These are phyloP conservation scores for Suillus tomentosus DNA, from an alignment of 768 basidiomycete genomes.

Conservation along the genomic window DNA sequence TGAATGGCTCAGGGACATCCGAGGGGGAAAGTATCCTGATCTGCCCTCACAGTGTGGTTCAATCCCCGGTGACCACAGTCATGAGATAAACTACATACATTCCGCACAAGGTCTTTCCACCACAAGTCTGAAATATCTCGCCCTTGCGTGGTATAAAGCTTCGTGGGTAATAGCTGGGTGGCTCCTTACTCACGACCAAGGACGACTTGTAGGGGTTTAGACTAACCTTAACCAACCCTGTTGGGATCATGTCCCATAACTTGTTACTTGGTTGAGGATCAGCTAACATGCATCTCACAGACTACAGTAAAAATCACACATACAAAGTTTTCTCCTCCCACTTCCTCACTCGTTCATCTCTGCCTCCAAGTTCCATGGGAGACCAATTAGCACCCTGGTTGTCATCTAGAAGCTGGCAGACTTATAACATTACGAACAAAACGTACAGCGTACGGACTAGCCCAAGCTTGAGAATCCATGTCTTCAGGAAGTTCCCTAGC, in stretches of 20 bases:
- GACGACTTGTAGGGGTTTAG: neutral
- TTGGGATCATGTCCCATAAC: constrained; percentile 49
- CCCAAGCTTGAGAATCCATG: constrained; percentile 45
- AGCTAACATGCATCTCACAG: neutral
- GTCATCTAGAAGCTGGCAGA: neutral
- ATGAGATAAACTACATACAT: constrained; percentile 32
- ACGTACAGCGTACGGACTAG: constrained; percentile 54
- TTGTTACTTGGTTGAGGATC: constrained; percentile 37
- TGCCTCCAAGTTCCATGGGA: constrained; percentile 41
- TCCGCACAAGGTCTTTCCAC: constrained; percentile 41
- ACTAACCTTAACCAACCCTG: constrained; percentile 42
- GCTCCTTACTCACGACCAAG: constrained; percentile 10
- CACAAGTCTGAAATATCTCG: constrained; percentile 31
- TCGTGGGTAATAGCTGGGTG: constrained; percentile 40
- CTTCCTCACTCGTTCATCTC: constrained; percentile 33
- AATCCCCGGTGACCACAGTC: neutral
- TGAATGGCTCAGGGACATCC: constrained; percentile 37
- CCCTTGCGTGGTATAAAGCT: constrained; percentile 29
- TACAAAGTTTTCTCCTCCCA: constrained; percentile 49
- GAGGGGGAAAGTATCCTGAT: constrained; percentile 33
- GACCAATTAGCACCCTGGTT: constrained; percentile 49
- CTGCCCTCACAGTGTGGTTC: constrained; percentile 21
- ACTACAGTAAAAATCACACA: too few relatives aligned
- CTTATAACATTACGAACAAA: neutral
- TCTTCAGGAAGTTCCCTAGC: constrained; percentile 41